Conservation (phyloP, 805 yeast species). For the Kodamaea fukazawae region DNA sequence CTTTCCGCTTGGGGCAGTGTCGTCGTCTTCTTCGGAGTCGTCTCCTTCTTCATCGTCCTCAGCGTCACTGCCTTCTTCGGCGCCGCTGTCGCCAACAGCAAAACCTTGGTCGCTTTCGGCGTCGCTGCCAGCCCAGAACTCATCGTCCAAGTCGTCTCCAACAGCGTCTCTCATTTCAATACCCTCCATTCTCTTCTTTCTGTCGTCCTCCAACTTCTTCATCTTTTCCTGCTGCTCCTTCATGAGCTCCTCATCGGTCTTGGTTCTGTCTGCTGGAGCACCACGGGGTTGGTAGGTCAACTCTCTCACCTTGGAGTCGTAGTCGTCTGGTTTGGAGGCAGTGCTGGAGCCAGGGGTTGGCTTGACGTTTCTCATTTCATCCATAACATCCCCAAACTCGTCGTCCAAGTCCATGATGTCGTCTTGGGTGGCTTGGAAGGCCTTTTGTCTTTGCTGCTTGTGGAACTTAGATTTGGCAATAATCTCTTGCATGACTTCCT, state of each 20-base stretch:
- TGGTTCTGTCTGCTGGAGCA: constrained; percentile 78
- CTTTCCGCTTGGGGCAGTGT: neutral
- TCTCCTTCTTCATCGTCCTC: constrained; percentile 17
- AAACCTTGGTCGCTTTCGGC: constrained; percentile 48
- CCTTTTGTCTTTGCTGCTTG: constrained; percentile 70
- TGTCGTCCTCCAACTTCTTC: constrained; percentile 62
- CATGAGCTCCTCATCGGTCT: constrained; percentile 68
- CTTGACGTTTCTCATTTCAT: constrained; percentile 40
- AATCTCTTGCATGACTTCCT: constrained; percentile 82
- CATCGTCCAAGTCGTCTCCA: constrained; percentile 68
- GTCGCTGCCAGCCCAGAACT: constrained; percentile 59
- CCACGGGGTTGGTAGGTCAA: constrained; percentile 71
- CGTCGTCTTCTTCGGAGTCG: constrained; percentile 21
- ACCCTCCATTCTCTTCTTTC: constrained; percentile 75
- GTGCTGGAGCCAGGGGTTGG: constrained; percentile 32
- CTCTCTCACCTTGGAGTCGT: constrained; percentile 65
- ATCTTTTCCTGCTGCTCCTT: constrained; percentile 59
- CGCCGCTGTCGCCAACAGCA: constrained; percentile 39
- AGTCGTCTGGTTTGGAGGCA: constrained; percentile 44
- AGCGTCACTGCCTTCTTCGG: constrained; percentile 33
- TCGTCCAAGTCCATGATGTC: constrained; percentile 69
- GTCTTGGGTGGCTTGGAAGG: constrained; percentile 57
- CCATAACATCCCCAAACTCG: constrained; percentile 67
- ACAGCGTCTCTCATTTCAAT: constrained; percentile 46
- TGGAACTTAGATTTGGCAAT: constrained; percentile 79